Evolutionary conservation across 345 rosid species (phyloP), one percentile per base, ranked within the genome.

Genomic region (Eucalyptus erythrocorys): DNA sequence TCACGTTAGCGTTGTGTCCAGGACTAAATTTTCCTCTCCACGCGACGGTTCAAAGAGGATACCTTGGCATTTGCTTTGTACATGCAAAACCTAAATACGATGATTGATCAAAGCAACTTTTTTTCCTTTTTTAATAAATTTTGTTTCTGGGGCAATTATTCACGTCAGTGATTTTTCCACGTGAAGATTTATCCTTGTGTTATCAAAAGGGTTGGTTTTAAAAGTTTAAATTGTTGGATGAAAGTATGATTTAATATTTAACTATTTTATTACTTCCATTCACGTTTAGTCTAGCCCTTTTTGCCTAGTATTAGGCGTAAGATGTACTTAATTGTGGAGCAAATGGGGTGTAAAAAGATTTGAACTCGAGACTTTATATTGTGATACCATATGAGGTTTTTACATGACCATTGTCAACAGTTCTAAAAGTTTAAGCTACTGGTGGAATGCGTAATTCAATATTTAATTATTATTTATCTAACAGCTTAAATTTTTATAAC

Each of bases 361-460:
- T 22, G 59, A 55, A 55, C 12, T 55, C 0, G 12, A 4, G 5
- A 22, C 27, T 24, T 55, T 24, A 22, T 0, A 55, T 24, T 55
- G 1, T 22, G 27, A 55, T 55, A 55, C 0, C 0, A 1, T 49
- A 30, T 55, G 6, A 19, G 12, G 24, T 9, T 55, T 55, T 53
- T 22, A 53, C 0, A 13, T 13, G 49, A 48, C 12, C 13, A 48
- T 3, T 48, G 4, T 21, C 1, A 55, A 55, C 6, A 0, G 0
- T 55, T 55, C 3, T 55, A 55, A 24, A 24, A 2, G 0, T 21
- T 55, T 22, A 24, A 22, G 30, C 0, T 55, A 55, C 24, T 4
- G 30, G 12, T 22, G 0, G 27, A 24, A 55, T 51, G 61, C 3
- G 3, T 55, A 24, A 4, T 0, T 55, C 5, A 55, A 24, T 24